phyloP scores from a whole-genome alignment of 495 filamentous ascomycete genomes.

The Podospora tetraspora region DNA sequence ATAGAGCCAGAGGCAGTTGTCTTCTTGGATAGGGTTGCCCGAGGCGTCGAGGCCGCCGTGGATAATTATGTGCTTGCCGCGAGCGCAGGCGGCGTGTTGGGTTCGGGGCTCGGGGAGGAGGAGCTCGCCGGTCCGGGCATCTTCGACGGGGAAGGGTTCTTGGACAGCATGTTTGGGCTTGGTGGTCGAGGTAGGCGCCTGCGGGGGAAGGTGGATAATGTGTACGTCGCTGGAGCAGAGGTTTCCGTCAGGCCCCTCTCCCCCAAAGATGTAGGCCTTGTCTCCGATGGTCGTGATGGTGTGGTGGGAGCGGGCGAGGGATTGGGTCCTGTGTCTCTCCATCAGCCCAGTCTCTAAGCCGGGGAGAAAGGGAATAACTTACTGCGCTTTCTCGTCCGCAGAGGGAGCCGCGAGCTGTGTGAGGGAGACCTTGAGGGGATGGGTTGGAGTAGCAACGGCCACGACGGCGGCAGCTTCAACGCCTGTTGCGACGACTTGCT shows the following conservation, averaged over 20 bases:
- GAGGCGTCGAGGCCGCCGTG: conserved; percentile 41
- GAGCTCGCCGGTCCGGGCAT: conserved; percentile 32
- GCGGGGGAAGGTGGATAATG: conserved; percentile 36
- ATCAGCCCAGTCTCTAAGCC: not conserved
- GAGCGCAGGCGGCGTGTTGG: conserved; percentile 40
- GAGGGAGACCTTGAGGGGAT: conserved; percentile 40
- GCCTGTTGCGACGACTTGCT: conserved; percentile 40
- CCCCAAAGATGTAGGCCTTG: conserved; percentile 51
- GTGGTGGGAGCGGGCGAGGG: conserved; percentile 43
- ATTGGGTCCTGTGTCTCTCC: conserved; percentile 16
- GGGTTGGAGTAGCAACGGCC: conserved; percentile 37
- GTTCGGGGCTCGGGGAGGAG: conserved; percentile 36
- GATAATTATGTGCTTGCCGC: conserved; percentile 36
- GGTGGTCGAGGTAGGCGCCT: conserved; percentile 8
- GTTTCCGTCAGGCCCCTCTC: conserved; percentile 31
- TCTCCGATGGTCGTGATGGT: conserved; percentile 42
- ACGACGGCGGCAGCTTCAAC: conserved; percentile 36
- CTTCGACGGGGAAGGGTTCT: conserved; percentile 21
- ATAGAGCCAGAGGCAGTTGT: conserved; percentile 44
- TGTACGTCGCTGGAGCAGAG: conserved; percentile 46
- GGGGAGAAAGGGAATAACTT: not conserved
- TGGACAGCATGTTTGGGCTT: conserved; percentile 17
- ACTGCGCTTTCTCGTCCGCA: conserved; percentile 17
- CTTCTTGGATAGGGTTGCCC: conserved; percentile 37
- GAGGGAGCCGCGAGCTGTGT: conserved; percentile 34